Evolutionary conservation across 495 filamentous ascomycete species (phyloP).

Genomic region (Penicillium tannophilum): DNA sequence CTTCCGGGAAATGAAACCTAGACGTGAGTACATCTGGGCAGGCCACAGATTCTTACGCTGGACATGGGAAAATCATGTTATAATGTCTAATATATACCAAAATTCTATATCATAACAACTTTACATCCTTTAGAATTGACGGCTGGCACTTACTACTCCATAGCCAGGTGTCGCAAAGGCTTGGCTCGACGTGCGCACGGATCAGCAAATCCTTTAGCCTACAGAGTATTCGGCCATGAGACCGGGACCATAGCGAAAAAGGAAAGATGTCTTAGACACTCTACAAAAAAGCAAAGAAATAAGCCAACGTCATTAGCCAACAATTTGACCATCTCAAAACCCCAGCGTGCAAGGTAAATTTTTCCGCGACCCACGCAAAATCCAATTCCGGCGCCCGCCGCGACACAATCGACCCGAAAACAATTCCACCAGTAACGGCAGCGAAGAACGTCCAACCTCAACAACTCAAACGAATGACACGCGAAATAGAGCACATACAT

Average conservation of each 20-base stretch:
- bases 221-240: background rate
- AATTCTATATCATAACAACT: background rate
- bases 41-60: background rate
- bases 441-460: background rate
- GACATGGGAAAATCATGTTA: background rate
- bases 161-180: background rate
- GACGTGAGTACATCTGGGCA: background rate
- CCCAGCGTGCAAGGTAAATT: background rate
- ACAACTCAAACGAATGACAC: background rate
- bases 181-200: background rate
- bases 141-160: background rate
- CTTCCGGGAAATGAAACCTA: background rate
- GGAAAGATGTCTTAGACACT: background rate
- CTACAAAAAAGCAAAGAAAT: background rate
- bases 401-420: background rate
- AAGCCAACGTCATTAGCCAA: background rate
- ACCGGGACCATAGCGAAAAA: background rate
- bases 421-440: background rate
- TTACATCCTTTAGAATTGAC: background rate
- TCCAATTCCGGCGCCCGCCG: background rate
- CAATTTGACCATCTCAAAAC: background rate
- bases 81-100: conserved; percentile 5
- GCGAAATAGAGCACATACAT: background rate
- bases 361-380: conserved; percentile 1
- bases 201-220: background rate